These are phyloP conservation scores for Lactarius quietus DNA, from an alignment of 768 basidiomycete genomes.

Conservation along the genomic window DNA sequence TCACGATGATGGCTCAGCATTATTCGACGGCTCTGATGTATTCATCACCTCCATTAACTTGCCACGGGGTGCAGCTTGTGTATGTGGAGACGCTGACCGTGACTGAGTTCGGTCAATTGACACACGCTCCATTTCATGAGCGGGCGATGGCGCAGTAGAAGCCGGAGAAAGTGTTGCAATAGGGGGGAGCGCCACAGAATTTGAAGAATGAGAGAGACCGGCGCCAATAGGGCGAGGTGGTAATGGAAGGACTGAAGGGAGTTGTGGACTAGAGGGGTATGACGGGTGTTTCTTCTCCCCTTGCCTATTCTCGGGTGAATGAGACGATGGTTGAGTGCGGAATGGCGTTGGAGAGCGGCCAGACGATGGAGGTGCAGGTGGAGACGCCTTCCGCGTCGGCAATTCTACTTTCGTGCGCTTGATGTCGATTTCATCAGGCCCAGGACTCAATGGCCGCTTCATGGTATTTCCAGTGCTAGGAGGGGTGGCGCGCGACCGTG, in stretches of 20 bases:
- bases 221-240: slow-evolving; percentile 70
- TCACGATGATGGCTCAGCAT: slow-evolving; percentile 32
- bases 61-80: slow-evolving; percentile 48
- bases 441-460: slow-evolving; percentile 70
- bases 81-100: slow-evolving; percentile 36
- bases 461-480: slow-evolving; percentile 36
- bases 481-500: slow-evolving; percentile 59
- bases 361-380: slow-evolving; percentile 45
- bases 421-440: slow-evolving; percentile 48
- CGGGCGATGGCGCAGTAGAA: slow-evolving; percentile 53
- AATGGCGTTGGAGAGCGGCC: slow-evolving; percentile 71
- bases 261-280: slow-evolving; percentile 47
- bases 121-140: slow-evolving; percentile 48
- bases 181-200: slow-evolving; percentile 58
- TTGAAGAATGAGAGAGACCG: slow-evolving; percentile 41
- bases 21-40: slow-evolving; percentile 45
- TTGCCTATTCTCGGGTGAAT: slow-evolving; percentile 53
- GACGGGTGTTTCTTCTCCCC: slow-evolving; percentile 33
- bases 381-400: slow-evolving; percentile 48
- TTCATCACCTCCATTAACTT: slow-evolving; percentile 54
- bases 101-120: slow-evolving; percentile 41
- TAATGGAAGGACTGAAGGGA: slow-evolving; percentile 63
- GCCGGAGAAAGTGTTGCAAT: slow-evolving; percentile 66
- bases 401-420: slow-evolving; percentile 65
- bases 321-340: slow-evolving; percentile 69